Conservation (phyloP, 2,329 filamentous ascomycete species). For the Aspergillus sp. region DNA sequence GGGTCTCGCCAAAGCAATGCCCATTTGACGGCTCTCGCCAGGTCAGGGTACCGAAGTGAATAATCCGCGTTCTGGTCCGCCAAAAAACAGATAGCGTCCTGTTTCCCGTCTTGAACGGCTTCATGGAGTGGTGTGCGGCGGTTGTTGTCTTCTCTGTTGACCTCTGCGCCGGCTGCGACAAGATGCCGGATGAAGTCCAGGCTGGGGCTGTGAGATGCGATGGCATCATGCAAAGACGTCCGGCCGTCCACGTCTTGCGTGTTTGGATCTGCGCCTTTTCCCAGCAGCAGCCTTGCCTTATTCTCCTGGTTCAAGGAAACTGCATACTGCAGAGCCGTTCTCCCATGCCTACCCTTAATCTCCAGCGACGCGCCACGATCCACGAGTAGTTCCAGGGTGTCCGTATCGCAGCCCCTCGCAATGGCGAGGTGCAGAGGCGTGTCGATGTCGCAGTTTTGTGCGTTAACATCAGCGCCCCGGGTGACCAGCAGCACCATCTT, state of each 20-base stretch:
- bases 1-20: neutral
- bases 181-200: neutral
- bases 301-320: neutral
- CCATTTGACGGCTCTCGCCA: neutral
- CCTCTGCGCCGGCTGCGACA: neutral
- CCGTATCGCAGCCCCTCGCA: neutral
- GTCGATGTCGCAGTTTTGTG: neutral
- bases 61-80: neutral
- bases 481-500: neutral
- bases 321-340: constrained; percentile 1
- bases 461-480: neutral
- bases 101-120: neutral
- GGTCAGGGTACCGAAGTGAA: neutral
- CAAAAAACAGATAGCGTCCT: neutral
- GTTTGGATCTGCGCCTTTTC: neutral
- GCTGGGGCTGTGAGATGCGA: neutral
- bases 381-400: neutral
- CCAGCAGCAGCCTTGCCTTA: neutral
- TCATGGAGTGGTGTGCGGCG: neutral
- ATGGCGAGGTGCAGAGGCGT: neutral
- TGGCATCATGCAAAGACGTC: neutral
- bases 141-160: neutral
- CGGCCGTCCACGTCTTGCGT: neutral
- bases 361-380: neutral
- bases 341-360: neutral